Evolutionary conservation across 164 flowering plant genomes (phyloP).

Genomic region (Piper betle): DNA sequence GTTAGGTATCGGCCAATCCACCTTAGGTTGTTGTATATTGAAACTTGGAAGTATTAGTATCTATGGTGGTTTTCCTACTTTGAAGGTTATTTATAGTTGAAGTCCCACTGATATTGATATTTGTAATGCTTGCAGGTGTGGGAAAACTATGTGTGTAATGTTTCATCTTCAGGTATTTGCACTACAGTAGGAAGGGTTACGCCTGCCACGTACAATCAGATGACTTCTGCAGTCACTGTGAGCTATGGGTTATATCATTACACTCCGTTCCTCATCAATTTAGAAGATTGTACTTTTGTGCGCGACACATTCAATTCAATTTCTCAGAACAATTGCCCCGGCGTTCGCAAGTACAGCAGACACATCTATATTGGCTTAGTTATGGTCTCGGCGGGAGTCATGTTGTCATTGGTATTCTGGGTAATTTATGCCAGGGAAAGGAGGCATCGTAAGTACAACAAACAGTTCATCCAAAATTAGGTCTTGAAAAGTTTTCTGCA

Average conservation of each 20-base stretch:
- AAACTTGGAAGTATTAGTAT: not conserved
- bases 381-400: conserved; percentile 67
- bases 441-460: conserved; percentile 59
- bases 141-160: conserved; percentile 24
- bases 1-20: no score
- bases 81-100: not conserved
- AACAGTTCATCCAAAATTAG: conserved; percentile 2
- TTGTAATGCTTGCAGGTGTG: conserved; percentile 16
- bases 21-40: no score
- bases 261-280: conserved; percentile 49
- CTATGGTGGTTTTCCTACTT: not conserved
- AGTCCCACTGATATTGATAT: not conserved
- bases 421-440: conserved; percentile 44
- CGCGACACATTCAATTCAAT: conserved; percentile 46
- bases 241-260: conserved; percentile 57
- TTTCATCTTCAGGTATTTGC: conserved; percentile 30
- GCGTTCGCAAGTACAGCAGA: conserved; percentile 29
- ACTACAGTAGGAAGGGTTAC: conserved; percentile 58
- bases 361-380: conserved; percentile 65
- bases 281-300: conserved; percentile 68
- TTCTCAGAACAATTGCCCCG: conserved; percentile 40
- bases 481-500: no score
- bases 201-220: conserved; percentile 38
- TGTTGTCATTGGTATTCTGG: conserved; percentile 42
- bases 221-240: conserved; percentile 50